phyloP scores from a whole-genome alignment of 768 basidiomycete species.

The Lentinula boryana region DNA sequence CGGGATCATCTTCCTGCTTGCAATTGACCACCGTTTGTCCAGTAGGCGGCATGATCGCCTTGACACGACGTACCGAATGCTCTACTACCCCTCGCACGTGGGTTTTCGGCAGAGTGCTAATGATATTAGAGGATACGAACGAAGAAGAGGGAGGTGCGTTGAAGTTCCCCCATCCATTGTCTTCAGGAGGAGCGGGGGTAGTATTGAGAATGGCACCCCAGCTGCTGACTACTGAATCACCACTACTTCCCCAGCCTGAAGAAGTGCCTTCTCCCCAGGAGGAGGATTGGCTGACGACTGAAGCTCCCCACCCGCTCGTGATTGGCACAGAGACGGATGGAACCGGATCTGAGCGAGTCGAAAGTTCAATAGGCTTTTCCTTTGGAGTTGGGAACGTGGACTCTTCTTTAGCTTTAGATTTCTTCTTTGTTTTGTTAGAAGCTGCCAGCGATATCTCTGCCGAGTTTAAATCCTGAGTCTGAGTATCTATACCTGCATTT shows the following conservation, averaged over 20 bases:
- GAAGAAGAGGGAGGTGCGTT: background rate
- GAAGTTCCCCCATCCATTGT: background rate
- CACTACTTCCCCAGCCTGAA: background rate
- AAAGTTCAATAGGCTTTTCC: too few relatives aligned
- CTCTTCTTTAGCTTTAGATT: background rate
- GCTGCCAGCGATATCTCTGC: background rate
- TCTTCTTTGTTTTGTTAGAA: background rate
- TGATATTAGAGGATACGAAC: background rate
- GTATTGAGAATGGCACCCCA: background rate
- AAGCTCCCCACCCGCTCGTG: background rate
- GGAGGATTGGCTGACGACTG: background rate
- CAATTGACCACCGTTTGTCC: conserved; percentile 1
- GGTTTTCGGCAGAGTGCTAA: conserved; percentile 38
- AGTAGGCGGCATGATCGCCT: conserved; percentile 28
- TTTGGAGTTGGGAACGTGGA: background rate
- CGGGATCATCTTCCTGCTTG: conserved; percentile 1
- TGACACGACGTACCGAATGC: conserved; percentile 46
- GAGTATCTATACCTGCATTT: background rate
- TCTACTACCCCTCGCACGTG: conserved; percentile 53
- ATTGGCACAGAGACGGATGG: background rate
- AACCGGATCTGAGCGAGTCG: background rate
- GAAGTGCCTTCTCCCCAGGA: background rate
- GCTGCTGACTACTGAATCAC: background rate
- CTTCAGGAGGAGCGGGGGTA: background rate
- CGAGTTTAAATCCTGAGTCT: background rate